Base-by-base conservation (phyloP, 305 asterid genomes). In the Fraxinus albicans region DNA sequence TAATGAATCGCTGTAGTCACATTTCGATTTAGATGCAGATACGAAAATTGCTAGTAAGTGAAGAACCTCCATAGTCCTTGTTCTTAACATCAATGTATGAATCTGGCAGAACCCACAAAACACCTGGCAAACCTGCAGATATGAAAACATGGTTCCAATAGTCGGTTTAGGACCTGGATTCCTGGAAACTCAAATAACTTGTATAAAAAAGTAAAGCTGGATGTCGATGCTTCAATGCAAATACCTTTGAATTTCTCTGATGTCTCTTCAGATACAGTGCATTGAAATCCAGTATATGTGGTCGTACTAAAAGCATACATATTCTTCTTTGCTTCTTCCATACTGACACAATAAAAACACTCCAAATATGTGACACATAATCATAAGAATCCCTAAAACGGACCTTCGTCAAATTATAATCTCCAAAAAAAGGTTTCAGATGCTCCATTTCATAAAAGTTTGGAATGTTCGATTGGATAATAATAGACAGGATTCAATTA, bases 281-380 rank as follows among this genome's bases (percentile, higher is more conserved):
- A 96, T 6, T 96, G 99, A 79, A 96, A 96, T 81, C 98, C 99
- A 44, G 98, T 96, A 88, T 94, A 96, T 4, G 97, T 94, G 6
- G 98, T 94, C 73, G 99, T 94, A 82, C 99, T 96, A 80, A 96
- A 94, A 42, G 98, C 98, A 82, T 95, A 95, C 98, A 95, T 89
- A 84, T 94, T 95, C 93, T 96, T 93, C 94, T 92, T 94, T 33
- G 99, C 99, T 86, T 96, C 99, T 90, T 96, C 99, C 96, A 92
- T 94, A 86, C 99, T 96, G 63, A 79, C 38, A 80, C 76, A 13
- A 12, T 9, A 17, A 74, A 27, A 23, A 15, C 12, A 55, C 38
- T 29, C 38, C 76, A 36, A 77, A 60, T 42, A 27, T 74, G 58
- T 36, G 35, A 67, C 76, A 10, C 15, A 27, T 5, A 9, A 63